A percentile compares a stretch with the other conserved stretches of the same genome.
These are phyloP conservation scores for Penicillium sp. DNA, from an alignment of 2,329 filamentous ascomycete genomes.

Conservation along the genomic window DNA sequence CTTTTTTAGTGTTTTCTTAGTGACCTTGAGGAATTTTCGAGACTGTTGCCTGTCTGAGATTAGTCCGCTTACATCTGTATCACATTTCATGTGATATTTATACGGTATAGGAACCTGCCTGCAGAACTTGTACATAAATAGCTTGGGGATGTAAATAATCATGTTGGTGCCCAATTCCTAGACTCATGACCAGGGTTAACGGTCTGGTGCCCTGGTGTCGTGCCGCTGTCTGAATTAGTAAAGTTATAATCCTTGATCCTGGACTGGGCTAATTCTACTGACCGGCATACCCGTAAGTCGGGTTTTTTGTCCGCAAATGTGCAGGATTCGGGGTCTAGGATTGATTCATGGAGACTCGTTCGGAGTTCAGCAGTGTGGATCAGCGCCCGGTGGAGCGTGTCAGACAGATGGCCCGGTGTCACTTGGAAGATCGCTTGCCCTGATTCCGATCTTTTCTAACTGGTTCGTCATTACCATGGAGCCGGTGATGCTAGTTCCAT, in stretches of 20 bases:
- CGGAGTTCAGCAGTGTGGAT: neutral
- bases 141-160: too few species aligned
- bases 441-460: neutral
- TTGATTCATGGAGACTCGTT: neutral
- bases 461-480: conserved; percentile 4
- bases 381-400: conserved; percentile 1
- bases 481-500: neutral
- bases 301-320: neutral
- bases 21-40: neutral
- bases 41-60: neutral
- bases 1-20: neutral
- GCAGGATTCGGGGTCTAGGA: neutral
- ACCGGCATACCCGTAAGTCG: neutral
- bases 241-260: neutral
- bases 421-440: conserved; percentile 1
- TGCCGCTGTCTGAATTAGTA: neutral
- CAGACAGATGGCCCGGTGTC: conserved; percentile 6
- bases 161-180: too few species aligned
- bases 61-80: neutral
- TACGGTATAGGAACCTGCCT: too few species aligned
- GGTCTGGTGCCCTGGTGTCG: neutral
- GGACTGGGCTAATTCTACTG: neutral
- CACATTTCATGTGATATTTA: neutral
- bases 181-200: neutral
- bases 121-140: too few species aligned